Conservation (phyloP, 495 filamentous ascomycete genomes). For the Xylaria venustula region DNA sequence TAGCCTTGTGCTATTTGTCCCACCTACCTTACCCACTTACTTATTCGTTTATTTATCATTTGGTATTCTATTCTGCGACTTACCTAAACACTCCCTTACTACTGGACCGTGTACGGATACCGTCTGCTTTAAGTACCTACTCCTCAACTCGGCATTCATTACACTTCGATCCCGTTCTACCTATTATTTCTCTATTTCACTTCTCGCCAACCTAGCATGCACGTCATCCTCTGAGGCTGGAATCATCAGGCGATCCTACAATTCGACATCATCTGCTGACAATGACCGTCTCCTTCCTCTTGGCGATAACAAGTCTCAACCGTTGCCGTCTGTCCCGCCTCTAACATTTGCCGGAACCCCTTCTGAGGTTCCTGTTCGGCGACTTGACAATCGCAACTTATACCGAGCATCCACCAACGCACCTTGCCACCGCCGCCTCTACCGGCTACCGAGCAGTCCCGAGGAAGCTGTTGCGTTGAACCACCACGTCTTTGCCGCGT, state of each 20-base stretch:
- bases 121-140: too few relatives aligned
- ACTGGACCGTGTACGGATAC: too few relatives aligned
- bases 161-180: not conserved
- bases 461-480: not conserved
- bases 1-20: not conserved
- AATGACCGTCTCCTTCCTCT: conserved; percentile 32
- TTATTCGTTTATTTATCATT: too few relatives aligned
- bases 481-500: not conserved
- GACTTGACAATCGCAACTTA: conserved; percentile 19
- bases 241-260: conserved; percentile 4
- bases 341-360: conserved; percentile 35
- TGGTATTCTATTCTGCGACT: too few relatives aligned
- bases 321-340: conserved; percentile 22
- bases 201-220: conserved; percentile 9
- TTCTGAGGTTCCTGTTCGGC: conserved; percentile 28
- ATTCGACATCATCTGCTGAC: conserved; percentile 19
- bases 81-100: too few relatives aligned
- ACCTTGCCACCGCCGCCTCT: not conserved
- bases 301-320: conserved; percentile 22
- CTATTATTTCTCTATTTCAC: not conserved
- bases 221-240: conserved; percentile 6
- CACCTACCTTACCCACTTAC: not conserved
- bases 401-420: not conserved
- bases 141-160: too few relatives aligned
- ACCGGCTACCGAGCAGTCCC: not conserved